Percentiles rank a stretch among this genome's conserved stretches.
Conservation (phyloP, 495 filamentous ascomycete species). For the Penicillium roqueforti region DNA sequence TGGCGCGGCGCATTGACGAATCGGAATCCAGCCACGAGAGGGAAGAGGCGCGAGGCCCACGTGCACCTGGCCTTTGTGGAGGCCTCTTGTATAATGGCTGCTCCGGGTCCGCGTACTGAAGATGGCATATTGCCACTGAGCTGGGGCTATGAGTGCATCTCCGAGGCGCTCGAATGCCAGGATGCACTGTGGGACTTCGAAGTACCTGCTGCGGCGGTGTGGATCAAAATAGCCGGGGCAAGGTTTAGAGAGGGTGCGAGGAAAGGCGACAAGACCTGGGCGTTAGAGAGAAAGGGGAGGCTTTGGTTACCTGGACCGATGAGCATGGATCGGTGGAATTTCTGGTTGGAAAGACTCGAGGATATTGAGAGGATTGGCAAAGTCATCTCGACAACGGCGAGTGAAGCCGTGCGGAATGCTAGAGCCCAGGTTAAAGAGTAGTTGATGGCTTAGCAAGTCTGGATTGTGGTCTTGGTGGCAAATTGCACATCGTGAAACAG, state of each 20-base stretch:
- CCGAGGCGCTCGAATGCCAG: conserved; percentile 7
- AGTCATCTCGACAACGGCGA: conserved; percentile 2
- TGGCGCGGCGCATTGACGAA: conserved; percentile 3
- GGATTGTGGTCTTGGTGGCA: not conserved
- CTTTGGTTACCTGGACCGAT: conserved; percentile 7
- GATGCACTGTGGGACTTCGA: conserved; percentile 10
- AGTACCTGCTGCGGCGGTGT: conserved; percentile 8
- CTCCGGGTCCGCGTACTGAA: conserved; percentile 2
- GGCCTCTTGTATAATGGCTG: conserved; percentile 9
- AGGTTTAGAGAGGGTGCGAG: conserved; percentile 7
- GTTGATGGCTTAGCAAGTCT: not conserved
- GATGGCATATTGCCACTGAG: conserved; percentile 9
- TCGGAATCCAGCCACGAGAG: conserved; percentile 8
- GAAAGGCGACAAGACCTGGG: conserved; percentile 10
- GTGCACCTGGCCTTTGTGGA: conserved; percentile 8
- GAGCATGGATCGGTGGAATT: conserved; percentile 11
- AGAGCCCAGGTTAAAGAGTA: not conserved
- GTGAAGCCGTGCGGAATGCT: not conserved
- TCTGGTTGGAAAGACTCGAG: conserved; percentile 6
- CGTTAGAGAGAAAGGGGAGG: conserved; percentile 8
- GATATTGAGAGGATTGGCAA: conserved; percentile 6
- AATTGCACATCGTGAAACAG: not conserved
- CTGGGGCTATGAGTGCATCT: conserved; percentile 11
- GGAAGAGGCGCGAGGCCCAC: conserved; percentile 2
- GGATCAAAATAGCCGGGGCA: conserved; percentile 7